Base-by-base conservation (phyloP, 2,329 filamentous ascomycete genomes). In the Elsinoe fawcettii region DNA sequence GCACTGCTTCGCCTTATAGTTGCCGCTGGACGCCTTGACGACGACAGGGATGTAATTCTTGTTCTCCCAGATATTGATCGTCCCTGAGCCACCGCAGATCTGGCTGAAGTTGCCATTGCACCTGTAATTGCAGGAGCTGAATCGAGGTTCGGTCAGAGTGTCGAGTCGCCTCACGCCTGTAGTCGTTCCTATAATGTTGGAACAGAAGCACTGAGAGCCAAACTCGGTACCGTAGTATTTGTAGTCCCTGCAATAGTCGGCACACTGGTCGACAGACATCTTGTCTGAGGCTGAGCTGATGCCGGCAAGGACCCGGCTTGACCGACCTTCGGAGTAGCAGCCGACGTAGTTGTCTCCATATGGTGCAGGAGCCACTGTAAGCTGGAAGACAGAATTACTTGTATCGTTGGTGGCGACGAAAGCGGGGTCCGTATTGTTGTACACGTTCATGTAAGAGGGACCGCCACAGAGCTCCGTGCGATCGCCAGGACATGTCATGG, bases 161-260 rank as follows among this genome's bases (percentile, higher is more conserved):
- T 61, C 60, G 3, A 53, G 18, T 3, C n/a, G n/a, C 9, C 25
- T 36, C 16, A 53, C 25, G 4, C 49, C 49, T 11, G 7, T 22
- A 14, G 32, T 32, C 6, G 46, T 41, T 5, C 59, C 46, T 1
- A 63, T 34, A 3, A 43, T 56, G 49, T 69, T 66, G 41, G 61
- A 62, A 60, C 77, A 82, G 70, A 75, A 85, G 70, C 82, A 85
- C 64, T 85, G 78, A 12, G 71, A 70, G 18, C 68, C 72, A 63
- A 78, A 81, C 62, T 84, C 80, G 0, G 80, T 72, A 36, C 81
- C 82, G 14, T 80, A 80, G 63, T 80, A 82, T 2, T 71, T 65
- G 60, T 75, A 77, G 6, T 74, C 75, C 20, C 71, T 71, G 68
- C 82, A 85, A 65, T 74, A 81, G 53, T 72, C 66, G 39, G 80